Base-by-base conservation (phyloP, 495 filamentous ascomycete genomes). In the Apiosordaria backusii region DNA sequence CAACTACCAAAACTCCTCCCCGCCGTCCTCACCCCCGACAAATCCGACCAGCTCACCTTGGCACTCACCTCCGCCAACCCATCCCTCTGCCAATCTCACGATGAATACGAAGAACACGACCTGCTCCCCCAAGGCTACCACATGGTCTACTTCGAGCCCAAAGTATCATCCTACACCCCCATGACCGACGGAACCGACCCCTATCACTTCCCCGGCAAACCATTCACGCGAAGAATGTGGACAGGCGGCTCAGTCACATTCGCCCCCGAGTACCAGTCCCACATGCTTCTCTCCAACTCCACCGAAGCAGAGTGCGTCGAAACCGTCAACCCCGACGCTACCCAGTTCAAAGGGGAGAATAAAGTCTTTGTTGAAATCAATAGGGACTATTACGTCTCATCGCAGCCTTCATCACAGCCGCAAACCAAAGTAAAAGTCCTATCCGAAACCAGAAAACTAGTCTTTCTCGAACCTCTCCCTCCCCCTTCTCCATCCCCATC, bases 161-260 rank as follows among this genome's bases (percentile, higher is more conserved):
- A 83, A 50, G 80, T 85, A 58, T 75, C 82, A 2, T 79, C 84
- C 64, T 76, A 71, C 18, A 71, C 83, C 2, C 83, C 93, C 4
- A 82, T 88, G 1, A 71, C 75, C 3, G 92, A 96, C 76, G 91
- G 91, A 40, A 90, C 90, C 1, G 92, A 94, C 75, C 75, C 78
- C 2, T 83, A 84, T 2, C 90, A 92, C 66, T 87, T 83, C 54
- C 91, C 92, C 0, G 84, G 85, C 3, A 29, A 65, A 0, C 86
- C 88, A 0, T 93, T 87, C 65, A 84, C 80, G 24, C 81, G 89
- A 23, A 85, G 91, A 24, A 88, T 96, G 86, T 96, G 92, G 92
- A 89, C 89, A 2, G 91, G 90, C 25, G 92, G 91, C 0, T 77
- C 80, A 4, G 71, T 87, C 3, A 70, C 68, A 1, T 81, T 78